phyloP scores from a whole-genome alignment of 768 basidiomycete species.

The Tulasnella sp. region DNA sequence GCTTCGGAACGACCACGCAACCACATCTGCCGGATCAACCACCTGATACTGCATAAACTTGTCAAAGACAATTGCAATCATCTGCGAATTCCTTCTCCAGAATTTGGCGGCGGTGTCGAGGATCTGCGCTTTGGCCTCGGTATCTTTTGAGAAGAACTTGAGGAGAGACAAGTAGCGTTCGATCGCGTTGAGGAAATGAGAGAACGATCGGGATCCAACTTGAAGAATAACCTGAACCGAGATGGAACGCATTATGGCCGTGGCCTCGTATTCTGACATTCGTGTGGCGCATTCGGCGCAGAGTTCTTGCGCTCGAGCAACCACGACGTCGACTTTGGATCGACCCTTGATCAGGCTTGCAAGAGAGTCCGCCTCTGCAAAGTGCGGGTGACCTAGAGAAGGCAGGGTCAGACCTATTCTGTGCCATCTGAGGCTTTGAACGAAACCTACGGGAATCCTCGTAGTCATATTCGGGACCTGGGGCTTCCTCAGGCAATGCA shows the following conservation, averaged over 20 bases:
- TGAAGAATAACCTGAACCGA: conserved; percentile 79
- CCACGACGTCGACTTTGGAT: conserved; percentile 68
- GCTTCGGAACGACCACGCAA: conserved; percentile 61
- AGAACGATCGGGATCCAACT: conserved; percentile 92
- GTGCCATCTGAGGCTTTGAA: background rate
- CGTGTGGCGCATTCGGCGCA: conserved; percentile 44
- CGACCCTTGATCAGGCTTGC: conserved; percentile 73
- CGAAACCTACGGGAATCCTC: conserved; percentile 55
- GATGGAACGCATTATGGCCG: conserved; percentile 60
- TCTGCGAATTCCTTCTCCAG: conserved; percentile 78
- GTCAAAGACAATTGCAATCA: conserved; percentile 87
- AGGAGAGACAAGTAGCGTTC: conserved; percentile 82
- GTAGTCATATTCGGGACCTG: conserved; percentile 72
- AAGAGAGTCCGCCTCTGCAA: conserved; percentile 67
- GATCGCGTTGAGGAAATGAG: conserved; percentile 93
- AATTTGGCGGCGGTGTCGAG: conserved; percentile 60
- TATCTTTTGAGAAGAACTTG: conserved; percentile 40
- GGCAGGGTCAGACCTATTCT: background rate
- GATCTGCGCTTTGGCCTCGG: conserved; percentile 49
- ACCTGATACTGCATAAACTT: conserved; percentile 99
- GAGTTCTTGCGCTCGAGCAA: conserved; percentile 58
- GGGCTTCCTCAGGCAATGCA: conserved; percentile 57
- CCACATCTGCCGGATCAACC: conserved; percentile 86
- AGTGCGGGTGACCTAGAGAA: conserved; percentile 54
- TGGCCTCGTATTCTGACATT: conserved; percentile 46